phyloP scores from a whole-genome alignment of 495 filamentous ascomycete species.

The Echria macrotheca region DNA sequence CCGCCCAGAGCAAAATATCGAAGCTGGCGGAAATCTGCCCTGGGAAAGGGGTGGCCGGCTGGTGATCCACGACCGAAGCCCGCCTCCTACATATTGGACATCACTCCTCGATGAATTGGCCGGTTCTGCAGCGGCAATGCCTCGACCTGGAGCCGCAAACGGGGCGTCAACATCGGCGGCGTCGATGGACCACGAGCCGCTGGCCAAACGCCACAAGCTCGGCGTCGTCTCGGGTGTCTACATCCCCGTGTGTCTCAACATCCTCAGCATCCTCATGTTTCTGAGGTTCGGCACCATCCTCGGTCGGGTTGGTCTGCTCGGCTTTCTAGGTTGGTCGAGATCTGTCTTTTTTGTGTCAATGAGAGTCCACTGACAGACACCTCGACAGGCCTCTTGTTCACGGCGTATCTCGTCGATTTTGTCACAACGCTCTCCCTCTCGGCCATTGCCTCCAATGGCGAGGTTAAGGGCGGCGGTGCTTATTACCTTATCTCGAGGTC shows the following conservation, averaged over 20 bases:
- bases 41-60: too few species aligned
- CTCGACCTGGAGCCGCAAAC: too few species aligned
- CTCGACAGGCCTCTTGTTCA: constrained; percentile 59
- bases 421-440: constrained; percentile 82
- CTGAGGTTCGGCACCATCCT: constrained; percentile 74
- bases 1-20: too few species aligned
- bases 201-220: constrained; percentile 51
- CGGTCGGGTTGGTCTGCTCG: constrained; percentile 71
- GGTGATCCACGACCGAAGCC: too few species aligned
- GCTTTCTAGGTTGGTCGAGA: constrained; percentile 61
- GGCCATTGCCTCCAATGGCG: constrained; percentile 85
- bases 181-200: constrained; percentile 29
- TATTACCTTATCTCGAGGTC: constrained; percentile 88
- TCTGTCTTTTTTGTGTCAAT: not conserved
- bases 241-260: constrained; percentile 79
- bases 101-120: too few species aligned
- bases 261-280: constrained; percentile 93
- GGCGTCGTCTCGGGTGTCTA: constrained; percentile 77
- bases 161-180: too few species aligned
- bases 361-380: constrained; percentile 8
- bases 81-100: too few species aligned
- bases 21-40: too few species aligned
- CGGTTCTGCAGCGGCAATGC: too few species aligned
- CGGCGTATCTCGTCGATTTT: constrained; percentile 70
- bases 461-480: constrained; percentile 80